Percentiles rank a stretch among this genome's conserved stretches.
These are phyloP conservation scores for Talaromyces islandicus DNA, from an alignment of 2,329 filamentous ascomycete genomes.

Conservation along the genomic window DNA sequence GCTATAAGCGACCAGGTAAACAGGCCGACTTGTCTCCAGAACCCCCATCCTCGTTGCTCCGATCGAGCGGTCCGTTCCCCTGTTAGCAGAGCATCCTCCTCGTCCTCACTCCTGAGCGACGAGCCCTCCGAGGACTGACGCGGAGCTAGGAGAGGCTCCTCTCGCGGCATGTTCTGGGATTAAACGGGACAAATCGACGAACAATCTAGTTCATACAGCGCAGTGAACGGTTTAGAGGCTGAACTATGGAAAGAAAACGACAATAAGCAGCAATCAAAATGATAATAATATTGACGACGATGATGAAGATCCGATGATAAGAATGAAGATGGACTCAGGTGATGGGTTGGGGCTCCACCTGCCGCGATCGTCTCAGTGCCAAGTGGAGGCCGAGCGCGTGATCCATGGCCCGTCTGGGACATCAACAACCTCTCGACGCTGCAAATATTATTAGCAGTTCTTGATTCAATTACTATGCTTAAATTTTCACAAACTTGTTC, in stretches of 20 bases:
- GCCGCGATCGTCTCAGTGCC: background rate
- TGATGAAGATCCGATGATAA: background rate
- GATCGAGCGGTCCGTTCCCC: constrained; percentile 39
- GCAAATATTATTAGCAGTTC: background rate
- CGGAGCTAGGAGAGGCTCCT: constrained; percentile 49
- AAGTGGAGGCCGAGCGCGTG: background rate
- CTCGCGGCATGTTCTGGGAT: constrained; percentile 25
- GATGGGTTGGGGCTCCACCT: background rate
- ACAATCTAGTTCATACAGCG: background rate
- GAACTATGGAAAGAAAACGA: background rate
- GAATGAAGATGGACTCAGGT: background rate
- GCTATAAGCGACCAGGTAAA: constrained; percentile 80
- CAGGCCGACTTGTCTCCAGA: constrained; percentile 68
- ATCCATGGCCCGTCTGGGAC: background rate
- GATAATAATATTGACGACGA: background rate
- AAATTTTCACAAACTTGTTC: background rate
- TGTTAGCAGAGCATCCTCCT: constrained; percentile 59
- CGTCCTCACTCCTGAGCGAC: constrained; percentile 51
- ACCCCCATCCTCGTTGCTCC: constrained; percentile 42
- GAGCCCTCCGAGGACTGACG: constrained; percentile 53
- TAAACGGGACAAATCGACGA: background rate
- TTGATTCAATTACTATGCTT: background rate
- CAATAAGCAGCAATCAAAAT: background rate
- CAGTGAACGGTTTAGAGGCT: background rate
- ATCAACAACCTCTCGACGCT: background rate